These are phyloP conservation scores for Tulasnella sp. DNA, from an alignment of 768 basidiomycete genomes.

Conservation along the genomic window DNA sequence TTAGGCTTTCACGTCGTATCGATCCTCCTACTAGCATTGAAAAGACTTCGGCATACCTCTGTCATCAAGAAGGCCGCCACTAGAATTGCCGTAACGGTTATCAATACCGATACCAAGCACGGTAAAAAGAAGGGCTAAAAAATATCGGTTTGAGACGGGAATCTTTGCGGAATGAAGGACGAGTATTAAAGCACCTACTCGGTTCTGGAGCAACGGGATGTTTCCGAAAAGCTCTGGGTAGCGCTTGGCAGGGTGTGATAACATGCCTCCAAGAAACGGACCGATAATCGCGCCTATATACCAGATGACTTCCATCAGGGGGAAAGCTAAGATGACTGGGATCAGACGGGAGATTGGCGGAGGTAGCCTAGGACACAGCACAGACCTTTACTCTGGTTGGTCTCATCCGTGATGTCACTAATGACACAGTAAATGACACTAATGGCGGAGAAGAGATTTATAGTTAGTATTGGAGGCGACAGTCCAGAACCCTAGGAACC, in stretches of 20 bases:
- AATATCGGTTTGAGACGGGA: background rate
- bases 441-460: background rate
- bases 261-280: conserved; percentile 25
- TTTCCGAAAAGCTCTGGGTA: conserved; percentile 34
- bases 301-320: background rate
- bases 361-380: background rate
- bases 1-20: background rate
- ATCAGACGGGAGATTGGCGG: background rate
- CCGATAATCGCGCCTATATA: conserved; percentile 17
- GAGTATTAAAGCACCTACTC: background rate
- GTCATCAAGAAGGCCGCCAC: conserved; percentile 18
- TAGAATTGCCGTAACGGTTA: conserved; percentile 21
- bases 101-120: conserved; percentile 23
- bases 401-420: conserved; percentile 56
- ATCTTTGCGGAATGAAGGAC: too few relatives aligned
- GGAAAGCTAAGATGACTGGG: background rate
- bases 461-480: background rate
- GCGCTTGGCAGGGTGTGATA: conserved; percentile 24
- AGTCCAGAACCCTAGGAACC: background rate
- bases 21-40: background rate
- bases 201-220: conserved; percentile 34
- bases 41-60: conserved; percentile 16
- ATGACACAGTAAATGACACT: conserved; percentile 46
- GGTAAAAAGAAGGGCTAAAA: conserved; percentile 26
- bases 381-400: conserved; percentile 45